Evolutionary conservation across 2,329 filamentous ascomycete genomes (phyloP).

Genomic region (Dothiorella sarmentorum): DNA sequence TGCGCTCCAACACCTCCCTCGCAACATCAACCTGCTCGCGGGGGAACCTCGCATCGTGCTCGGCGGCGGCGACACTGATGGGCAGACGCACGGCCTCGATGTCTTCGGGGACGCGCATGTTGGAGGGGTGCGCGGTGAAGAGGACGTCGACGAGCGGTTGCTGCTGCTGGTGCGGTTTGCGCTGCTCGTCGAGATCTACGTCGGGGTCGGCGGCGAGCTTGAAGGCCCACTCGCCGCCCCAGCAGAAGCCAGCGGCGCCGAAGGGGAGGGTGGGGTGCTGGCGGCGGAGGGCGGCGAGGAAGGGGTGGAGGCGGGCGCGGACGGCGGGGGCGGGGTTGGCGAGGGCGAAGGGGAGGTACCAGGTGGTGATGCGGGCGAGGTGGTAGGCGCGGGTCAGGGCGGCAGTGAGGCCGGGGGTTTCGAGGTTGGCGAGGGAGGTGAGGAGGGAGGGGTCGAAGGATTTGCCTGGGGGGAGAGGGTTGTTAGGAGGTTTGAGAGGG

Average conservation of each 20-base stretch:
- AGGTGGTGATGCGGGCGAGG: conserved; percentile 12
- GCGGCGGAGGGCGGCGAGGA: conserved; percentile 23
- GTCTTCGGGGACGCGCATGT: conserved; percentile 32
- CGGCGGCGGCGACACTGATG: conserved; percentile 33
- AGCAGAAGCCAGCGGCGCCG: conserved; percentile 37
- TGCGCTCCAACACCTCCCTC: conserved; percentile 27
- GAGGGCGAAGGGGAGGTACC: background rate
- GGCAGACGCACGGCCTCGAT: conserved; percentile 34
- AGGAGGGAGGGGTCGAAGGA: conserved; percentile 21
- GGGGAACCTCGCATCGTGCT: conserved; percentile 27
- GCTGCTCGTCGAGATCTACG: background rate
- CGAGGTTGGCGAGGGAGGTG: conserved; percentile 30
- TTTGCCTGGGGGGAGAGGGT: background rate
- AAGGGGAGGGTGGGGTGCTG: conserved; percentile 24
- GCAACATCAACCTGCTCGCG: conserved; percentile 31
- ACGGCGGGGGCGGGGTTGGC: background rate
- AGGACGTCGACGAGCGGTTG: conserved; percentile 27
- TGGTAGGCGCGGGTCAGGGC: conserved; percentile 32
- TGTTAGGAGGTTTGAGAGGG: background rate
- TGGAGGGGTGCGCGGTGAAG: conserved; percentile 36
- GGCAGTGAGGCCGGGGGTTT: conserved; percentile 29
- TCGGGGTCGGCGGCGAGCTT: background rate
- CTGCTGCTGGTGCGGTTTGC: background rate
- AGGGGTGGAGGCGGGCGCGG: background rate
- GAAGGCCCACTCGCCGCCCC: conserved; percentile 21